A percentile compares a stretch with the other conserved stretches of the same genome.
Conservation (phyloP, 129 eudicot genomes). For the Mikania micrantha region DNA sequence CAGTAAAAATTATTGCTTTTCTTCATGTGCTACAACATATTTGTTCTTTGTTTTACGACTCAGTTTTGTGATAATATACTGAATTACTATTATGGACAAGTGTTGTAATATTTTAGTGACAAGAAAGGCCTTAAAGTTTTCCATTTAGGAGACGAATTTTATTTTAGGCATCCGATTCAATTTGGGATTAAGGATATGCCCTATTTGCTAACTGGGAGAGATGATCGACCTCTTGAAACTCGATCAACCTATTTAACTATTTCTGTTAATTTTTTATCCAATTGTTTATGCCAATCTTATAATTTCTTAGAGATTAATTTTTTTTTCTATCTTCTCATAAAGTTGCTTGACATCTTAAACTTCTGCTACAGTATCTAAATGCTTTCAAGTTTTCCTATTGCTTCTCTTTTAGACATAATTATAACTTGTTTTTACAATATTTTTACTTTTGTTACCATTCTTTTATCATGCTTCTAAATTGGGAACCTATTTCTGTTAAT, state of each 20-base stretch:
- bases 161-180: not conserved
- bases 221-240: not conserved
- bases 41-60: constrained; percentile 1
- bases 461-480: not conserved
- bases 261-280: not conserved
- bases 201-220: not conserved
- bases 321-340: not conserved
- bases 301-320: not conserved
- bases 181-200: not conserved
- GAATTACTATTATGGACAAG: not conserved
- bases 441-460: not conserved
- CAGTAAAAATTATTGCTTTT: not conserved
- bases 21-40: not conserved
- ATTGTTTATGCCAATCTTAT: not conserved
- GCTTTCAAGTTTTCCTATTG: not conserved
- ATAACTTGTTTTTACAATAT: not conserved
- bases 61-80: not conserved
- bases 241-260: not conserved
- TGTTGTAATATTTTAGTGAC: not conserved
- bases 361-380: not conserved
- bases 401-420: not conserved
- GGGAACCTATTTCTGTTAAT: not conserved
- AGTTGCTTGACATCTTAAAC: not conserved
- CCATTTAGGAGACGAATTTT: too few species aligned
- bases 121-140: not conserved